Conservation (phyloP, 1,284 basidiomycete species). For the Irpex sp. region DNA sequence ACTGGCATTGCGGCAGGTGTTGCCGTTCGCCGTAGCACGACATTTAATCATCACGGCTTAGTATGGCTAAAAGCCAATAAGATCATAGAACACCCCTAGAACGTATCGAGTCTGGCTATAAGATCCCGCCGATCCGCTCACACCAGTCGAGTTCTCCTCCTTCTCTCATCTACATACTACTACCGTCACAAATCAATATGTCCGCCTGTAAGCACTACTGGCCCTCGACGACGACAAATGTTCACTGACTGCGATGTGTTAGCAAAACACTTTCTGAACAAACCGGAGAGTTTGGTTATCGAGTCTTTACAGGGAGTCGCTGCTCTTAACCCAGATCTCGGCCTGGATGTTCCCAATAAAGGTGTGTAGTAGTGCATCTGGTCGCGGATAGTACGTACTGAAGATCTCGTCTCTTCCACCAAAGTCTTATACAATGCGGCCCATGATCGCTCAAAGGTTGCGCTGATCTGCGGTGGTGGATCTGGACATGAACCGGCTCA, state of each 20-base stretch:
- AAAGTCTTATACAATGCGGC: slow-evolving; percentile 61
- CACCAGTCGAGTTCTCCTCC: not conserved
- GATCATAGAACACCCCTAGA: no score
- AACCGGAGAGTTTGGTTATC: slow-evolving; percentile 64
- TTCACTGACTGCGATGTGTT: not conserved
- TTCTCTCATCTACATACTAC: not conserved
- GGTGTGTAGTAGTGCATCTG: slow-evolving; percentile 32
- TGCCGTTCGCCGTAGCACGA: no score
- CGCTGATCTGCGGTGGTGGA: slow-evolving; percentile 86
- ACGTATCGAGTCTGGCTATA: no score
- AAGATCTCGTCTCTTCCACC: not conserved
- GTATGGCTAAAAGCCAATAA: no score
- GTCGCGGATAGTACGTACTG: not conserved
- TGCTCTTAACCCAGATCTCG: slow-evolving; percentile 65
- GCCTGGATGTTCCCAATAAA: slow-evolving; percentile 65
- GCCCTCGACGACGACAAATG: not conserved
- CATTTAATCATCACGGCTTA: no score
- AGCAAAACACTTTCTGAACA: slow-evolving; percentile 78
- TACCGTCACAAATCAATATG: not conserved
- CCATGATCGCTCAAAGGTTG: slow-evolving; percentile 65
- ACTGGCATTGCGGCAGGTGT: no score
- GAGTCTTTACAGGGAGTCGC: slow-evolving; percentile 78
- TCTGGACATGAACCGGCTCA: slow-evolving; percentile 91
- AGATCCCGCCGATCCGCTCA: not conserved
- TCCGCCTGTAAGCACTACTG: not conserved